These are phyloP conservation scores for Camelina laxa DNA, from an alignment of 345 rosid species.

Conservation along the genomic window DNA sequence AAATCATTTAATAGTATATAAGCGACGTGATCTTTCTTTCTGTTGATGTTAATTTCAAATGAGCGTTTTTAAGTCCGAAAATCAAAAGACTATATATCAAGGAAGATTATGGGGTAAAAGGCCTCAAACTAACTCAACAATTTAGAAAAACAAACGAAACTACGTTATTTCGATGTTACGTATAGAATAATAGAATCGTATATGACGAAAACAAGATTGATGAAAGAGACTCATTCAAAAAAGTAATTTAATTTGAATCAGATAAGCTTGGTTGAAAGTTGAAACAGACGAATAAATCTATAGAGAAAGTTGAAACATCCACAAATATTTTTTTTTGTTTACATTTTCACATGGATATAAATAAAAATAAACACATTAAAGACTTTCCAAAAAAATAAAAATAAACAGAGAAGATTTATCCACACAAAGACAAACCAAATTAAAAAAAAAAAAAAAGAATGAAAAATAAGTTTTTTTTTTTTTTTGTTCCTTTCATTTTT, in stretches of 20 bases:
- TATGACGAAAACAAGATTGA: background rate
- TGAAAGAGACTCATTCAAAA: background rate
- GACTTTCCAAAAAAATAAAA: conserved; percentile 14
- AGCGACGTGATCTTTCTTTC: too few species aligned
- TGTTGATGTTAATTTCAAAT: background rate
- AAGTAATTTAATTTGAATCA: background rate
- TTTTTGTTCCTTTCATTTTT: conserved; percentile 13
- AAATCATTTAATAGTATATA: background rate
- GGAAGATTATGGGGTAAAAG: too few species aligned
- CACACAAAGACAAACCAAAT: conserved; percentile 42
- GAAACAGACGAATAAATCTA: conserved; percentile 28
- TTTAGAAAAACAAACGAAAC: too few species aligned
- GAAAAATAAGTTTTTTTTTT: conserved; percentile 40
- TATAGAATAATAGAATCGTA: too few species aligned
- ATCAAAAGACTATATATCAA: too few species aligned
- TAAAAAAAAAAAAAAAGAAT: conserved; percentile 41
- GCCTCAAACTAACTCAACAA: too few species aligned
- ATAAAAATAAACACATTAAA: conserved; percentile 14
- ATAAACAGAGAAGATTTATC: conserved; percentile 28
- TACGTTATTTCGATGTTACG: too few species aligned
- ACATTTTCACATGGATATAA: conserved; percentile 41
- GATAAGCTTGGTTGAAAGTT: conserved; percentile 34
- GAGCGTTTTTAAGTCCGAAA: too few species aligned
- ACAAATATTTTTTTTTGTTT: conserved; percentile 1
- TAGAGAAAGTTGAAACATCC: conserved; percentile 7